Evolutionary conservation across 805 yeast genomes (phyloP).

Genomic region (Starmera caribaea): DNA sequence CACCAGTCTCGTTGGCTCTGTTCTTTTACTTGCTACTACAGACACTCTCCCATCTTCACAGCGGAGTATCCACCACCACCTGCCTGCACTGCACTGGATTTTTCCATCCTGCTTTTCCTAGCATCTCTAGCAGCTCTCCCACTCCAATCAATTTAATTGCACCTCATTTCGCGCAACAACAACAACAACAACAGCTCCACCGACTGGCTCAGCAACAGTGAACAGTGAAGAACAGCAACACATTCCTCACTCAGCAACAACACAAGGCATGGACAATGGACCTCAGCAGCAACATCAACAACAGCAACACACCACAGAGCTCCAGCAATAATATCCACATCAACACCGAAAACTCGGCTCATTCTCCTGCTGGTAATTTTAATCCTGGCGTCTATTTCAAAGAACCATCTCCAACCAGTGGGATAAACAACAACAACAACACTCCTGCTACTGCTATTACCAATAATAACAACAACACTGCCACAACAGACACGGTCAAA

Average conservation of each 20-base stretch:
- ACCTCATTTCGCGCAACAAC: background rate
- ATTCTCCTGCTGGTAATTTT: too few species aligned
- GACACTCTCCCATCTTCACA: too few species aligned
- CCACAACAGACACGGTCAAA: constrained; percentile 2
- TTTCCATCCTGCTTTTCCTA: too few species aligned
- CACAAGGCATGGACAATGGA: background rate
- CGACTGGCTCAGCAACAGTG: background rate
- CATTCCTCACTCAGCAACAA: too few species aligned
- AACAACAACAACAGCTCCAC: background rate
- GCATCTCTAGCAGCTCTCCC: too few species aligned
- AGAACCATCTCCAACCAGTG: constrained; percentile 1
- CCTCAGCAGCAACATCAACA: background rate
- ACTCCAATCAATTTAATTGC: background rate
- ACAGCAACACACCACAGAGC: background rate
- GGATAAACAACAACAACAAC: constrained; percentile 1
- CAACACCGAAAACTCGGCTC: background rate
- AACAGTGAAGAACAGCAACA: background rate
- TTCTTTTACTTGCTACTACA: too few species aligned
- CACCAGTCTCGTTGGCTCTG: too few species aligned
- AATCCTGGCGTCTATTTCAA: background rate
- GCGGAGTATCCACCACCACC: too few species aligned
- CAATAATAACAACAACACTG: constrained; percentile 1
- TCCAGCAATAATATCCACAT: background rate
- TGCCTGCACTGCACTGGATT: too few species aligned
- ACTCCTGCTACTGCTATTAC: constrained; percentile 3